Percentiles rank a stretch among this genome's conserved stretches.
Evolutionary conservation across 208 protist species (phyloP).

Genomic region (Acanthamoeba triangularis): DNA sequence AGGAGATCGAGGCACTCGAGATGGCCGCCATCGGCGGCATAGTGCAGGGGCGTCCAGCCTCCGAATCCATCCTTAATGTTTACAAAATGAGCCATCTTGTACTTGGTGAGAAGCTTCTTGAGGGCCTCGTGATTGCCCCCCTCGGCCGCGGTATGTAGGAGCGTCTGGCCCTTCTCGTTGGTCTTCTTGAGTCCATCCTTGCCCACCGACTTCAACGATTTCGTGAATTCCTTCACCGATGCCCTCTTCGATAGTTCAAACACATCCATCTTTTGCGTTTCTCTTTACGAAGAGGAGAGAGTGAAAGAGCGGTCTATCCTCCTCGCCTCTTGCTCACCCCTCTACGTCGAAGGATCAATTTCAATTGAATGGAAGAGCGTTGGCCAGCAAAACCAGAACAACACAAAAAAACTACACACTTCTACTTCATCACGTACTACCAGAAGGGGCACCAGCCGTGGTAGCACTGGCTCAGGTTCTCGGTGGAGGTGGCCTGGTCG

Average conservation of each 20-base stretch:
- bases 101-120: not conserved
- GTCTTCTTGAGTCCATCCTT: conserved; percentile 12
- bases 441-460: conserved; percentile 97
- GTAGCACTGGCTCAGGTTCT: conserved; percentile 99
- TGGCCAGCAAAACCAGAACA: no score
- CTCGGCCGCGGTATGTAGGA: conserved; percentile 11
- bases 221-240: conserved; percentile 20
- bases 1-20: not conserved
- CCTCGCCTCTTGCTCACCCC: not conserved
- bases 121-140: conserved; percentile 13
- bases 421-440: conserved; percentile 13
- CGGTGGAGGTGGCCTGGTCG: conserved; percentile 97
- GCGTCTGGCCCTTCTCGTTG: conserved; percentile 24
- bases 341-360: no score
- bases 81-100: not conserved
- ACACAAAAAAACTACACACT: no score
- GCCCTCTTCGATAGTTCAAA: not conserved
- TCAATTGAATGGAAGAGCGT: no score
- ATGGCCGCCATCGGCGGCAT: conserved; percentile 2
- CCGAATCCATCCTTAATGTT: not conserved
- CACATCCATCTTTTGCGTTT: conserved; percentile 1
- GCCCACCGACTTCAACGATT: not conserved
- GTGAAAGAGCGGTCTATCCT: not conserved
- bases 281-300: not conserved
- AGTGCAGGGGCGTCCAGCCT: conserved; percentile 66